Base-by-base conservation (phyloP, 208 protist genomes). In the Plasmodiophora brassicae region DNA sequence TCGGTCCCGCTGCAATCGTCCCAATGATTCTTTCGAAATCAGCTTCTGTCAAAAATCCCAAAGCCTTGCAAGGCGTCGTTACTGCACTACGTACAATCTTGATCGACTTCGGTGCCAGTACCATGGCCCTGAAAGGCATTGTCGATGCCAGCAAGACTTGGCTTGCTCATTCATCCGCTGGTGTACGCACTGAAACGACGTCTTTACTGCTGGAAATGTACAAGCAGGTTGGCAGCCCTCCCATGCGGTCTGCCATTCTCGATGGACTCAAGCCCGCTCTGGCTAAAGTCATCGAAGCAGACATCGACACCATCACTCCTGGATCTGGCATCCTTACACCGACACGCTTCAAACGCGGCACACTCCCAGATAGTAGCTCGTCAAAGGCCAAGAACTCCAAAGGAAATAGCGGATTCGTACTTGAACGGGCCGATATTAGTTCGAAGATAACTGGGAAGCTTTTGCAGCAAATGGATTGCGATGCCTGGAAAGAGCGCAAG, bases 291-390 rank as follows among this genome's bases (percentile, higher is more conserved):
- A 38, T 78, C 20, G 65, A 78, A 32, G 65, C 65, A 5, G 65
- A 78, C 32, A 44, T 78, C 10, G 14, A 38, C 32, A 5, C 5
- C 14, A 78, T 78, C 5, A 78, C 65, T 36, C 65, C 65, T 5
- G 65, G 65, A 5, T n/a, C 5, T 44, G 32, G 32, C 41, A 32
- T 78, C 65, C 32, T 78, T 14, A n/a, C n/a, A n/a, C 65, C 65
- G 10, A 78, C 65, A 14, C 65, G 65, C 41, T 78, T 78, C 65
- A 78, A 78, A 78, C 65, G 65, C n/a, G 65, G 65, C n/a, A n/a
- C 32, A 32, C 5, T 44, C 32, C n/a, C 65, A 5, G 5, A 14
- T 32, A 38, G 65, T 5, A n/a, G 32, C 41, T n/a, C n/a, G 32
- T 78, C 65, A 38, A 38, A n/a, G 20, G 65, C 65, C 20, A 78